Percentiles rank a stretch among this genome's conserved stretches.
Conservation (phyloP, 2,329 filamentous ascomycete species). For the Apiospora kogelbergensis region DNA sequence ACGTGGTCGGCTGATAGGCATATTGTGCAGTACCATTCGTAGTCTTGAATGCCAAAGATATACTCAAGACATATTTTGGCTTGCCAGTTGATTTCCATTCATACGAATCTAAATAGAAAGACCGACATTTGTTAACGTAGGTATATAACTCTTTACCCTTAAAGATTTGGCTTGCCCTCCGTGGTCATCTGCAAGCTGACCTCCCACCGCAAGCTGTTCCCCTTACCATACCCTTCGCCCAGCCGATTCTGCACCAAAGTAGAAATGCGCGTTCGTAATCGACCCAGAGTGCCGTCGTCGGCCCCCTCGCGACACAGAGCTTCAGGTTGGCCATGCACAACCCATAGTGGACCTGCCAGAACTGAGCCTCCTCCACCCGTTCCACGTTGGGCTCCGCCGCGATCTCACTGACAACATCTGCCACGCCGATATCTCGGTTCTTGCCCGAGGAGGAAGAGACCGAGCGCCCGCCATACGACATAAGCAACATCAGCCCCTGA, state of each 20-base stretch:
- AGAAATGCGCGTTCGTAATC: constrained; percentile 73
- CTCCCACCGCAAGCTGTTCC: constrained; percentile 83
- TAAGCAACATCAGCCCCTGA: constrained; percentile 90
- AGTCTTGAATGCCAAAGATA: neutral
- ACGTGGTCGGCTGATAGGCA: too few species aligned
- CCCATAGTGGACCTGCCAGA: constrained; percentile 99
- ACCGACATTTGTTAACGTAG: neutral
- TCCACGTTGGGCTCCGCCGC: constrained; percentile 75
- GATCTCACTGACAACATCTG: constrained; percentile 80
- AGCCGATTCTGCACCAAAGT: constrained; percentile 82
- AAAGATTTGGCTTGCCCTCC: neutral
- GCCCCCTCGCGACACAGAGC: constrained; percentile 63
- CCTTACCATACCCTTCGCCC: constrained; percentile 82
- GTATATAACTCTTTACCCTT: neutral
- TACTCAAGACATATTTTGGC: neutral
- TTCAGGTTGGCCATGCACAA: constrained; percentile 94
- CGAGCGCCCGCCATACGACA: constrained; percentile 69
- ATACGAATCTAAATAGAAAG: neutral
- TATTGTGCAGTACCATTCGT: neutral
- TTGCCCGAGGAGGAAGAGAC: constrained; percentile 19
- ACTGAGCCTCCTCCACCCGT: constrained; percentile 83
- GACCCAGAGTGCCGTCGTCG: constrained; percentile 70
- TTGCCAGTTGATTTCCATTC: neutral
- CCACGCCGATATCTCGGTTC: constrained; percentile 53
- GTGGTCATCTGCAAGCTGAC: constrained; percentile 78